These are phyloP conservation scores for Colletotrichum theobromicola DNA, from an alignment of 2,329 filamentous ascomycete genomes.

Conservation along the genomic window DNA sequence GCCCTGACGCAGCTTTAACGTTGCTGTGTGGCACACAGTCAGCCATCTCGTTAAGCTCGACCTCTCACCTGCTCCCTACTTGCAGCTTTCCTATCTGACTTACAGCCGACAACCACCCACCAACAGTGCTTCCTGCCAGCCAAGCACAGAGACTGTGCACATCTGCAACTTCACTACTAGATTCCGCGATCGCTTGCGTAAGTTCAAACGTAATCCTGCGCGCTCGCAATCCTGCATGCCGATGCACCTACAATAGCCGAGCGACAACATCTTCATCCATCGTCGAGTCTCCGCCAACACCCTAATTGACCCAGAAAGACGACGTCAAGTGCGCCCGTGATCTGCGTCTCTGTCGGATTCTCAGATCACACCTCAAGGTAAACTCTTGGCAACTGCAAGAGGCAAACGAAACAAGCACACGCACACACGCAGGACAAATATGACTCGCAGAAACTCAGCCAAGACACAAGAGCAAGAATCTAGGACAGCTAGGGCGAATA, in stretches of 20 bases:
- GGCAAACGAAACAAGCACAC: not conserved
- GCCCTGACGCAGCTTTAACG: not conserved
- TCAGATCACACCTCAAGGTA: not conserved
- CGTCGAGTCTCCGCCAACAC: not conserved
- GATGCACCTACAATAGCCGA: slow-evolving; percentile 17
- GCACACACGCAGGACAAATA: not conserved
- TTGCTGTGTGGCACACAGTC: not conserved
- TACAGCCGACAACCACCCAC: slow-evolving; percentile 3
- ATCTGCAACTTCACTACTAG: slow-evolving; percentile 1
- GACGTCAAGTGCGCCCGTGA: slow-evolving; percentile 7
- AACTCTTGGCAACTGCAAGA: slow-evolving; percentile 5
- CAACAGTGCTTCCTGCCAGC: slow-evolving; percentile 1
- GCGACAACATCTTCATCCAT: not conserved
- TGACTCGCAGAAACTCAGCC: slow-evolving; percentile 5
- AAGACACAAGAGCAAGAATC: not conserved
- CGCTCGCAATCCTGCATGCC: not conserved
- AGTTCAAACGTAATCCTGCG: slow-evolving; percentile 11
- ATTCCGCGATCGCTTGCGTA: slow-evolving; percentile 19
- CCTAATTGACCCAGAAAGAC: not conserved
- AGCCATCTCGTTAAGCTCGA: not conserved
- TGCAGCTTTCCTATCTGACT: slow-evolving; percentile 13
- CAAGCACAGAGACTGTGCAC: slow-evolving; percentile 2
- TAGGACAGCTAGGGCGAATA: not conserved
- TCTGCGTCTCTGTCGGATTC: not conserved
- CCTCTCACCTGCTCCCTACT: not conserved